These are phyloP conservation scores for Bombardia bombarda DNA, from an alignment of 495 filamentous ascomycete species.

Conservation along the genomic window DNA sequence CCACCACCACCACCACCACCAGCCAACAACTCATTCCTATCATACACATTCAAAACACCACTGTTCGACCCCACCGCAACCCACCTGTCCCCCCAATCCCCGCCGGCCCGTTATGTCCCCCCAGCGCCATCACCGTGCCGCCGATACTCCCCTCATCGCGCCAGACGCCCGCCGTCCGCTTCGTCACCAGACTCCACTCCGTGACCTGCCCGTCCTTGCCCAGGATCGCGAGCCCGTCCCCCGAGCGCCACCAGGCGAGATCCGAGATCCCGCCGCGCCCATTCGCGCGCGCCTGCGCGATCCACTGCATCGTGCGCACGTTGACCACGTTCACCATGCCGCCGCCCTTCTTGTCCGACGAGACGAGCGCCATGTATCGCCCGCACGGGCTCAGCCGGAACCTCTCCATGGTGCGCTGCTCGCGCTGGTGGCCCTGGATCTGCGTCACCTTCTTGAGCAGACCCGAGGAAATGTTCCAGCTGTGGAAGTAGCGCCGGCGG, in stretches of 20 bases:
- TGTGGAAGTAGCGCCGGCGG: constrained; percentile 84
- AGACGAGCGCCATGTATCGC: constrained; percentile 71
- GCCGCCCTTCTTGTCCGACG: constrained; percentile 70
- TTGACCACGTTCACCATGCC: constrained; percentile 82
- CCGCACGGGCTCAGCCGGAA: constrained; percentile 84
- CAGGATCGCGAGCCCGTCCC: constrained; percentile 65
- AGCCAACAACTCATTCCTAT: constrained; percentile 57
- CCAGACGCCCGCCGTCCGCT: constrained; percentile 71
- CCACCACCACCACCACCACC: constrained; percentile 14
- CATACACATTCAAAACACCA: constrained; percentile 89
- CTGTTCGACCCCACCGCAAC: constrained; percentile 75
- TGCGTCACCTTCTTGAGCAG: constrained; percentile 66
- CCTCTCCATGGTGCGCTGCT: constrained; percentile 83
- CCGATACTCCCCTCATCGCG: constrained; percentile 83
- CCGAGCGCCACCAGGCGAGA: constrained; percentile 82
- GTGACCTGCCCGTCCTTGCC: constrained; percentile 88
- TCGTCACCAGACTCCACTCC: constrained; percentile 68
- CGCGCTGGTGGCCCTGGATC: constrained; percentile 72
- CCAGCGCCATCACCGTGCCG: constrained; percentile 71
- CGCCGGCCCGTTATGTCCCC: constrained; percentile 50
- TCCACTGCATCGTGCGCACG: constrained; percentile 78
- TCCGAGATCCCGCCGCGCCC: constrained; percentile 77
- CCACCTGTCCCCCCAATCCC: constrained; percentile 77
- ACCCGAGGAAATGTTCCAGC: constrained; percentile 80
- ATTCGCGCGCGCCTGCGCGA: constrained; percentile 73